phyloP scores from a whole-genome alignment of 805 yeast genomes.

The Pachysolen tannophilus region DNA sequence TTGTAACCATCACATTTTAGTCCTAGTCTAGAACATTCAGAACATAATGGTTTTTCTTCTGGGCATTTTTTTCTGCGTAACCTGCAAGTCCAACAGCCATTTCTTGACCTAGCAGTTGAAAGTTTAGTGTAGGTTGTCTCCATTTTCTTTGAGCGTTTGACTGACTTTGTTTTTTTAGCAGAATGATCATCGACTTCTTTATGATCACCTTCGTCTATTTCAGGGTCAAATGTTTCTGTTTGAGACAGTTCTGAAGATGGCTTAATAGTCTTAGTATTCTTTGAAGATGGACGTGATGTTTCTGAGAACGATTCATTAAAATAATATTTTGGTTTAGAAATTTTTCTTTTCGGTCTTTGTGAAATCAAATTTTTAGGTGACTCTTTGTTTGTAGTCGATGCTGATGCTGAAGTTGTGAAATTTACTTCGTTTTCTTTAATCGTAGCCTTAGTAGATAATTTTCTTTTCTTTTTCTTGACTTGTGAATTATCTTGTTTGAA shows the following conservation, averaged over 20 bases:
- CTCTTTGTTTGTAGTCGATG: background rate
- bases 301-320: no score
- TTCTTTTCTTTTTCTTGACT: no score
- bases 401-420: background rate
- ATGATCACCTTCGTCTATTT: no score
- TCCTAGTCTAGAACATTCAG: slow-evolving; percentile 48
- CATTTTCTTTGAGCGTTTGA: background rate
- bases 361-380: no score
- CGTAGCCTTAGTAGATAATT: no score
- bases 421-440: background rate
- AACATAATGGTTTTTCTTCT: slow-evolving; percentile 54
- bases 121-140: background rate
- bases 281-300: no score
- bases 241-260: no score
- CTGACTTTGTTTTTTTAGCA: no score
- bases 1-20: slow-evolving; percentile 52
- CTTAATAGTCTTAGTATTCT: no score
- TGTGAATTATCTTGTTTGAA: no score
- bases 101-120: slow-evolving; percentile 34
- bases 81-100: slow-evolving; percentile 78
- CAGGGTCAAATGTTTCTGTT: no score
- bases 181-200: no score
- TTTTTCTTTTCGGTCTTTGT: slow-evolving; percentile 18
- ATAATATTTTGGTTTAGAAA: slow-evolving; percentile 1
- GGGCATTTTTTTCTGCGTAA: slow-evolving; percentile 67